Base-by-base conservation (phyloP, 2,329 filamentous ascomycete genomes). In the Arthrobotrys entomopaga region DNA sequence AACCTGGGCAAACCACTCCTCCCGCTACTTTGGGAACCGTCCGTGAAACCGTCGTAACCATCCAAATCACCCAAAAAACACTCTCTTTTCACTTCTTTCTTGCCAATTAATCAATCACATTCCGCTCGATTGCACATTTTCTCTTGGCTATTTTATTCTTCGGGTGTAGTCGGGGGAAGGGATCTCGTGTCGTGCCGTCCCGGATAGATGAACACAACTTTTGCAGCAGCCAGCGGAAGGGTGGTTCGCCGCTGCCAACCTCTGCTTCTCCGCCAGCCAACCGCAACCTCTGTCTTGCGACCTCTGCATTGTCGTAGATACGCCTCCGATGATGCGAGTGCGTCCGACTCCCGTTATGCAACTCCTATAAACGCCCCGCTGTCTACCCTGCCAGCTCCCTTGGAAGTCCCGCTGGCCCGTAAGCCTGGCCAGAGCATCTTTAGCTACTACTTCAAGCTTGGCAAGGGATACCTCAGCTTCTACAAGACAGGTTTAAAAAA, bases 401-500 rank as follows among this genome's bases (percentile, higher is more conserved):
- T 97, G 75, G 81, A 84, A 49, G 83, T 91, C 1, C 91, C 91
- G n/a, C 60, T 60, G 5, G 80, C 81, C 3, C 85, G 87, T 61
- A 80, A 83, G 16, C 79, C 84, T 19, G 79, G 81, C 6, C 80
- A 85, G 29, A 82, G 82, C 26, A 79, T 83, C 19, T 80, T 86
- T 65, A 81, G 81, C 16, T 87, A 91, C 82, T 83, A 87, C 75
- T 86, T 87, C 79, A 80, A 82, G 49, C 82, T 89, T 26, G 94
- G 92, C 76, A 90, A 90, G 80, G 88, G 90, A 59, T 97, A 96
- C 82, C 60, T 90, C 8, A 82, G 82, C 40, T 98, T 98, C 86
- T 98, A 97, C 87, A 96, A 95, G 82, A 86, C 87, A 0, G 94
- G 93, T 16, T 82, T 97, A 34, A 88, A 89, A 79, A 88, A 90